These are phyloP conservation scores for Spergularia azorica DNA, from an alignment of 179 eudicot genomes.

Conservation along the genomic window DNA sequence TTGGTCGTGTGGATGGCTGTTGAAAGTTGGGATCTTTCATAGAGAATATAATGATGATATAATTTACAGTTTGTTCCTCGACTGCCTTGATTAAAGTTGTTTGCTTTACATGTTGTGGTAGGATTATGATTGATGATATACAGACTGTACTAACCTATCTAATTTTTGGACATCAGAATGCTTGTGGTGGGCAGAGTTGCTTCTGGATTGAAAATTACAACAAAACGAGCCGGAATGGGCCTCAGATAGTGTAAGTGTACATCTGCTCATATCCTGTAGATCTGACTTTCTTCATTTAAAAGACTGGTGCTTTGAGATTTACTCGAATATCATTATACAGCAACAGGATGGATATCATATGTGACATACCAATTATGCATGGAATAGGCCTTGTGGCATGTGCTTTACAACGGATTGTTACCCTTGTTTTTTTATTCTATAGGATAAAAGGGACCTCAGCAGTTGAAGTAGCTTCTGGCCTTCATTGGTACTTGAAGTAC, in stretches of 20 bases:
- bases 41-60: not conserved
- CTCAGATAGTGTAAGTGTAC: slow-evolving; percentile 69
- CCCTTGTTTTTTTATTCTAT: slow-evolving; percentile 14
- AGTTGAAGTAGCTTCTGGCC: slow-evolving; percentile 85
- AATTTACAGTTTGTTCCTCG: too few species aligned
- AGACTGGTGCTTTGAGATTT: not conserved
- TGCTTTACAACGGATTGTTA: not conserved
- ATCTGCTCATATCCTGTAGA: not conserved
- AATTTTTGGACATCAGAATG: slow-evolving; percentile 44
- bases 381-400: not conserved
- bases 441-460: slow-evolving; percentile 90
- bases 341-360: too few species aligned
- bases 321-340: too few species aligned
- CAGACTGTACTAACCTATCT: slow-evolving; percentile 16
- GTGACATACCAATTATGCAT: too few species aligned
- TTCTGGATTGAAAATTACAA: slow-evolving; percentile 69
- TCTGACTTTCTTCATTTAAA: not conserved
- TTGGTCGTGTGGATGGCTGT: not conserved
- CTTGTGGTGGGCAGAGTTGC: slow-evolving; percentile 80
- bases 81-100: not conserved
- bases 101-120: not conserved
- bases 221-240: slow-evolving; percentile 49
- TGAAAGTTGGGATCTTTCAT: not conserved
- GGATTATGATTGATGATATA: slow-evolving; percentile 4
- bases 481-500: slow-evolving; percentile 93